These are phyloP conservation scores for Neospermospora avenae DNA, from an alignment of 2,329 filamentous ascomycete genomes.

Conservation along the genomic window DNA sequence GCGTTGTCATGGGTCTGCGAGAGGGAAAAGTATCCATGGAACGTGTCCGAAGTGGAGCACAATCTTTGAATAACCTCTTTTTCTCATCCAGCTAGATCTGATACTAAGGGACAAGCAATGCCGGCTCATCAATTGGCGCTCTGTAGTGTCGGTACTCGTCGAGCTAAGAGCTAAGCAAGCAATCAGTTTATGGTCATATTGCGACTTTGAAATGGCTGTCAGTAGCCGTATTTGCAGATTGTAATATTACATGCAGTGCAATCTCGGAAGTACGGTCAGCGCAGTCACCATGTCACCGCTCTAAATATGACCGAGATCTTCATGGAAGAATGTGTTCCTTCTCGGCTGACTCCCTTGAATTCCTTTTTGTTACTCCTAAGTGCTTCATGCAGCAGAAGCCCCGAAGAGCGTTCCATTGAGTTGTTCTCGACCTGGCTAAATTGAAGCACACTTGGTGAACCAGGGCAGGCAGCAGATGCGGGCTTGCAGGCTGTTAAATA, in stretches of 20 bases:
- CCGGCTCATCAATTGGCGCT: neutral
- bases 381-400: slow-evolving; percentile 12
- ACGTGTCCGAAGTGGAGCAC: no score
- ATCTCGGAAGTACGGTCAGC: neutral
- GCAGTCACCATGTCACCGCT: neutral
- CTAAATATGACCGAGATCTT: no score
- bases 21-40: neutral
- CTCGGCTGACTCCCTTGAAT: slow-evolving; percentile 11
- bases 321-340: no score
- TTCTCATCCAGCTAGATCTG: neutral
- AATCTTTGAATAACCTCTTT: neutral
- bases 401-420: slow-evolving; percentile 2
- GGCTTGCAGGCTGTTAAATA: neutral
- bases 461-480: neutral
- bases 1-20: neutral
- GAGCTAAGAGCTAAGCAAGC: neutral
- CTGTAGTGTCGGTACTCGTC: slow-evolving; percentile 1
- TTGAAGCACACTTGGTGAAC: neutral
- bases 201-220: neutral
- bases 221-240: neutral
- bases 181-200: neutral
- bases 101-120: neutral
- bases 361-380: neutral
- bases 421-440: slow-evolving; percentile 15
- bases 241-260: neutral